These are phyloP conservation scores for Hypoxylon trugodes DNA, from an alignment of 495 filamentous ascomycete species.

Conservation along the genomic window DNA sequence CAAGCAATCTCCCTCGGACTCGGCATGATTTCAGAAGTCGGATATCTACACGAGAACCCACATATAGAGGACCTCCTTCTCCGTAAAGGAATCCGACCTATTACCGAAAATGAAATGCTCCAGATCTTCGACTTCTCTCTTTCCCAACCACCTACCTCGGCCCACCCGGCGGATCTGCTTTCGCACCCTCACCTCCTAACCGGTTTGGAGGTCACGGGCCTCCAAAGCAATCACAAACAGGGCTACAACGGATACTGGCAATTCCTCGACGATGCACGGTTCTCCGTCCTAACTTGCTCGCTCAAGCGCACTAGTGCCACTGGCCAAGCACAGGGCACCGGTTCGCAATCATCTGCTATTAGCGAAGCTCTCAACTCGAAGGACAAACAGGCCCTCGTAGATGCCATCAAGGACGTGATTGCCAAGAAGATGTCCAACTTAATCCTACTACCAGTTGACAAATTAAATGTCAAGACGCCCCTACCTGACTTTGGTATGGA, in stretches of 20 bases:
- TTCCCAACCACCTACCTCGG: background rate
- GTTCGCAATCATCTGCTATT: background rate
- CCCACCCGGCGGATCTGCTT: background rate
- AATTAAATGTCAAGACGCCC: conserved; percentile 35
- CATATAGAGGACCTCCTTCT: conserved; percentile 29
- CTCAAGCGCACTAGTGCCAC: background rate
- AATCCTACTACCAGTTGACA: conserved; percentile 41
- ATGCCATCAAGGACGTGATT: conserved; percentile 24
- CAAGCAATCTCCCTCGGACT: conserved; percentile 1
- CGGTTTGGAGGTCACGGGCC: conserved; percentile 27
- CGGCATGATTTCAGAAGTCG: conserved; percentile 19
- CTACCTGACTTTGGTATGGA: conserved; percentile 48
- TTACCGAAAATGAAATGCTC: conserved; percentile 47
- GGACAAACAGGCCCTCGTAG: background rate
- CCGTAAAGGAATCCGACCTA: conserved; percentile 35
- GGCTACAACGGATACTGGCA: background rate
- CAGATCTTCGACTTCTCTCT: conserved; percentile 44
- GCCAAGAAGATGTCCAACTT: conserved; percentile 37
- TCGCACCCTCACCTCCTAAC: conserved; percentile 33
- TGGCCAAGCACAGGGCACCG: background rate
- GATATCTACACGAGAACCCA: conserved; percentile 37
- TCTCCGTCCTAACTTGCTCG: background rate
- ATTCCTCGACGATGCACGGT: background rate
- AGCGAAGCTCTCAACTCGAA: background rate
- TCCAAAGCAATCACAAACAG: background rate